Percentiles rank a stretch among this genome's conserved stretches.
phyloP scores from a whole-genome alignment of 306 rosid genomes.

The Rosa chinensis region DNA sequence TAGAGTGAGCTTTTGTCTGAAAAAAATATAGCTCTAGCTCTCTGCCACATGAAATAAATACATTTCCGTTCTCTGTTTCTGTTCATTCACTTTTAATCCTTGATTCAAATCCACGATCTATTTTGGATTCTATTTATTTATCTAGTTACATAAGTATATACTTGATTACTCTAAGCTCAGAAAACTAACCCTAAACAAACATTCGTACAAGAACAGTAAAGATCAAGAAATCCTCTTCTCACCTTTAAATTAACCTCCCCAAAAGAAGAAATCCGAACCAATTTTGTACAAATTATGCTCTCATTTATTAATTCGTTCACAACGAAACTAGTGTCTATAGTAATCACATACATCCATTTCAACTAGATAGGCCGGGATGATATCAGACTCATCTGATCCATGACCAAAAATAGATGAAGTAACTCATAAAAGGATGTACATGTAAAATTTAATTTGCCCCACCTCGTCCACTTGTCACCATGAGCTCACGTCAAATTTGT shows the following conservation, averaged over 20 bases:
- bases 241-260: no score
- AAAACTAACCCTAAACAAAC: neutral
- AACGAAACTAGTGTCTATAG: neutral
- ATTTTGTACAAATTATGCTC: no score
- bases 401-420: no score
- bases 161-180: neutral
- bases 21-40: neutral
- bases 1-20: constrained; percentile 3
- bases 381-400: neutral
- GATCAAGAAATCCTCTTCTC: neutral
- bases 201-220: neutral
- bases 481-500: neutral
- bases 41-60: neutral
- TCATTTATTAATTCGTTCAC: neutral
- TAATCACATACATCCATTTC: neutral
- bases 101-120: no score
- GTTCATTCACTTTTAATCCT: neutral
- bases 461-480: neutral
- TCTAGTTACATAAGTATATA: neutral
- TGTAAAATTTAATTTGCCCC: neutral
- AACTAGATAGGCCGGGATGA: neutral
- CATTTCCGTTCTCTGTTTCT: neutral
- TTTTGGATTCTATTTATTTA: neutral
- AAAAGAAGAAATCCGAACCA: neutral
- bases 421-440: neutral